Conservation (phyloP, 169 alveolate genomes). For the Neospora caninum region DNA sequence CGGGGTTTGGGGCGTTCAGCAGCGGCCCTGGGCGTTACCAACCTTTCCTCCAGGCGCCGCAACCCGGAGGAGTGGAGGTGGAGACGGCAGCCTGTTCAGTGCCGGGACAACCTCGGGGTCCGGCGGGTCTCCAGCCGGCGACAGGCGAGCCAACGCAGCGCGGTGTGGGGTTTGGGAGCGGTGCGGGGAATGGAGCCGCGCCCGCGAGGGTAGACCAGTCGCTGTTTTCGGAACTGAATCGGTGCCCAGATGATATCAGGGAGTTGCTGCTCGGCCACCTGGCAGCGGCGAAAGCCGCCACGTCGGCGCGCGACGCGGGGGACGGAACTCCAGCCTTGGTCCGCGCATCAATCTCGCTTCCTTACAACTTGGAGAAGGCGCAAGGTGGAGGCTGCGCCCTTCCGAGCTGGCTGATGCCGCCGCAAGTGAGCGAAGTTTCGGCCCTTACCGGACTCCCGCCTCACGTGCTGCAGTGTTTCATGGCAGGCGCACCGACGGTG, state of each 20-base stretch:
- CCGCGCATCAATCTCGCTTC: background rate
- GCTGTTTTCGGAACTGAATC: background rate
- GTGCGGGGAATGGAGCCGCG: background rate
- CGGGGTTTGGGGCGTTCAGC: background rate
- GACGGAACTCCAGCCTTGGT: background rate
- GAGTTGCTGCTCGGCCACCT: background rate
- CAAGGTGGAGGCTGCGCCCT: background rate
- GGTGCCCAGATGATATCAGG: background rate
- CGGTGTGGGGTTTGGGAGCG: too few species aligned
- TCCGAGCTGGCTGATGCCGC: background rate
- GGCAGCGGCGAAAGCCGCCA: background rate
- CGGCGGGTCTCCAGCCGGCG: too few species aligned
- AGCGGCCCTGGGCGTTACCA: background rate
- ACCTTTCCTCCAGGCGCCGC: background rate
- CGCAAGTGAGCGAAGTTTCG: background rate
- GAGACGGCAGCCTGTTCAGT: background rate
- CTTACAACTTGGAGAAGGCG: background rate
- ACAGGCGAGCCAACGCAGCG: background rate
- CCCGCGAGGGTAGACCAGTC: background rate
- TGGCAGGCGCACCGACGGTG: background rate
- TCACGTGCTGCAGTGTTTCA: background rate
- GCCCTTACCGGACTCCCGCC: background rate
- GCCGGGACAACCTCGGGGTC: too few species aligned
- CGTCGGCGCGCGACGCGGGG: background rate
- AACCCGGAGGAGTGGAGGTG: background rate